A percentile compares a stretch with the other conserved stretches of the same genome.
Conservation (phyloP, 2,329 filamentous ascomycete genomes). For the Microsporum audouinii region DNA sequence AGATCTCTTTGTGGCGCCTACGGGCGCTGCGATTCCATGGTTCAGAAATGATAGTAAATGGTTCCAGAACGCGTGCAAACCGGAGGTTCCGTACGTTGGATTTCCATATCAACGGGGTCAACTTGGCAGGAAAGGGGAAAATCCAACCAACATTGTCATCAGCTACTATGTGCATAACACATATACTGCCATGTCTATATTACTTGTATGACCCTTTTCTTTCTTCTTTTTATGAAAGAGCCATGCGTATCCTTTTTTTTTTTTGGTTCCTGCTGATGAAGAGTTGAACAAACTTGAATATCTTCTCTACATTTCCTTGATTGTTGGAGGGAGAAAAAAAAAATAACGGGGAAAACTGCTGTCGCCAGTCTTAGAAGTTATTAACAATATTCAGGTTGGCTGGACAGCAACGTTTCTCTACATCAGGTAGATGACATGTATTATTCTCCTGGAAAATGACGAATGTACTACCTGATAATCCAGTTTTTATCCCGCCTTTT, state of each 20-base stretch:
- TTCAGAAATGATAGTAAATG: not conserved
- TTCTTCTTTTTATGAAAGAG: not conserved
- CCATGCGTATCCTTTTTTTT: not conserved
- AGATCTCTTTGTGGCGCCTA: slow-evolving; percentile 1
- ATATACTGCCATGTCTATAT: not conserved
- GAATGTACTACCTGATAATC: not conserved
- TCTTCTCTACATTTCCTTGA: not conserved
- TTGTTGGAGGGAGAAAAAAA: not conserved
- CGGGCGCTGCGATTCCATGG: not conserved
- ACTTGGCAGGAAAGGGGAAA: not conserved
- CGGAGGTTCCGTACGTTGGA: not conserved
- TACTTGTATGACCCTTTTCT: slow-evolving; percentile 1
- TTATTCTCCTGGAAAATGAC: not conserved
- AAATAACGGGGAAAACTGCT: not conserved
- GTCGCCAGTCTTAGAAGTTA: not conserved
- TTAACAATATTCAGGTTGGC: not conserved
- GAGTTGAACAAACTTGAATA: not conserved
- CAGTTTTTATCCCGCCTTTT: not conserved
- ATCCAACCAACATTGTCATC: not conserved
- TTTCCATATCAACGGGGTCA: not conserved
- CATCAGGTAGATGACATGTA: not conserved
- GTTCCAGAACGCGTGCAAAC: not conserved
- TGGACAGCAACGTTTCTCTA: not conserved
- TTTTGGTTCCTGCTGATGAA: not conserved
- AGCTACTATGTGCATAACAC: not conserved